Evolutionary conservation across 176 grass and related monocot genomes (phyloP).

Genomic region (Rhynchospora breviuscula): DNA sequence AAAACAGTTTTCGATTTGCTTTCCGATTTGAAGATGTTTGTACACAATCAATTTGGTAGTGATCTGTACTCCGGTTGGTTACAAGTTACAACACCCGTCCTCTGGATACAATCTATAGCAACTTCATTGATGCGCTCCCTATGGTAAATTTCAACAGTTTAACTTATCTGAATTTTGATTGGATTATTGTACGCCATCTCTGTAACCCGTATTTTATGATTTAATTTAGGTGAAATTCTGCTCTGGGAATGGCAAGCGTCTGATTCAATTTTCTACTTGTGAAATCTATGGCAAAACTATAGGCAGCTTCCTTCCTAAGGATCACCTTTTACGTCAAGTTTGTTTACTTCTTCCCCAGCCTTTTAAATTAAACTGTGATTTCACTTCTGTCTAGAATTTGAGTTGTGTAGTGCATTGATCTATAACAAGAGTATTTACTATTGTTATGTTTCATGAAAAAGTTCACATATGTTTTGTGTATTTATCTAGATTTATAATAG

Average conservation of each 20-base stretch:
- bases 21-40: conserved; percentile 22
- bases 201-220: background rate
- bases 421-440: background rate
- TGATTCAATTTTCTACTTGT: conserved; percentile 99
- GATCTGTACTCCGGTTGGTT: conserved; percentile 94
- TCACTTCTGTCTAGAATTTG: background rate
- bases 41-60: conserved; percentile 95
- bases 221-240: conserved; percentile 78
- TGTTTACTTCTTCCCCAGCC: background rate
- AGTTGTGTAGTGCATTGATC: background rate
- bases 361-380: background rate
- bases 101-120: conserved; percentile 96
- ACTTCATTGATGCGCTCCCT: conserved; percentile 94
- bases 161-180: background rate
- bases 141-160: conserved; percentile 48
- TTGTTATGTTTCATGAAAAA: background rate
- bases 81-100: conserved; percentile 67
- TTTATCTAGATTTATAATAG: background rate
- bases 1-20: background rate
- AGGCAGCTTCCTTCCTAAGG: conserved; percentile 92
- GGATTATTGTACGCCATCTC: background rate
- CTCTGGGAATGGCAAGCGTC: conserved; percentile 91
- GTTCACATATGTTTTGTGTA: background rate
- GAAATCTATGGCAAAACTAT: conserved; percentile 97
- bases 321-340: conserved; percentile 86